phyloP scores from a whole-genome alignment of 768 basidiomycete genomes.

The Nidularia sp. region DNA sequence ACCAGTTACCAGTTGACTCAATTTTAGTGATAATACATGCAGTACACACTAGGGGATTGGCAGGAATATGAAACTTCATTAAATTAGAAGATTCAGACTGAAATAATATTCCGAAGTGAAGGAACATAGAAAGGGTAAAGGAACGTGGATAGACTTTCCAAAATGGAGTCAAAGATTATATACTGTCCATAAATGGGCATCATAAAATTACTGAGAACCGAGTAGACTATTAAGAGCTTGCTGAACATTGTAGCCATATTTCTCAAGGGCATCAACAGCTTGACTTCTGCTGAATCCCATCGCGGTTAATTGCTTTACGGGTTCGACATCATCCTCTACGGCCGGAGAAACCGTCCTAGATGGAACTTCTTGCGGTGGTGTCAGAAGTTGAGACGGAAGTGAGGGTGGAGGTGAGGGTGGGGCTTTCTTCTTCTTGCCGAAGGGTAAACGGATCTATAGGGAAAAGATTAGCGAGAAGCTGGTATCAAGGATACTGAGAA shows the following conservation, averaged over 20 bases:
- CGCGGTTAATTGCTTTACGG: conserved; percentile 73
- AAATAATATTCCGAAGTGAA: no score
- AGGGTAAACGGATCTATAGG: conserved; percentile 70
- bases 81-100: no score
- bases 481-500: neutral
- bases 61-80: no score
- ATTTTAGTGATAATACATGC: no score
- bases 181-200: no score
- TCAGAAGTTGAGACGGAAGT: conserved; percentile 32
- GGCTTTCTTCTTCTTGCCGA: conserved; percentile 72
- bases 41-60: no score
- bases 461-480: conserved; percentile 3
- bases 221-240: conserved; percentile 75
- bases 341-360: conserved; percentile 41
- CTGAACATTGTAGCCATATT: conserved; percentile 76
- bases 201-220: conserved; percentile 13
- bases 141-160: no score
- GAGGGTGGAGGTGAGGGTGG: conserved; percentile 44
- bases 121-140: no score
- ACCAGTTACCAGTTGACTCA: no score
- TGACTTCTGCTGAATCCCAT: conserved; percentile 91
- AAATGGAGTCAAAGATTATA: no score
- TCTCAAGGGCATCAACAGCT: conserved; percentile 82
- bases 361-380: conserved; percentile 42
- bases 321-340: conserved; percentile 67